Conservation (phyloP, 306 rosid species). For the Trichosanthes cucumerina region DNA sequence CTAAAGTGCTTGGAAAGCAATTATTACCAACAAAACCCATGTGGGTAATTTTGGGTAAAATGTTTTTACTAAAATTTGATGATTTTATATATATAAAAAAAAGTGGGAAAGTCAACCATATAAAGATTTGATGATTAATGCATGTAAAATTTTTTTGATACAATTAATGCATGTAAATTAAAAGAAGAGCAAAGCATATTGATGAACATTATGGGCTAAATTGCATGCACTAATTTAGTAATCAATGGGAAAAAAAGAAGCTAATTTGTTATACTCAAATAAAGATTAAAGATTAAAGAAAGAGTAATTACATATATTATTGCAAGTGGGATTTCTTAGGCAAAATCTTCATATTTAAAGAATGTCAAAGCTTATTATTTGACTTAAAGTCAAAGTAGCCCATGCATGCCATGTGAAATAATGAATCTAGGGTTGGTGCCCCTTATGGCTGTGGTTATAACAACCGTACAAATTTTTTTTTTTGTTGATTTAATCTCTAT, state of each 20-base stretch:
- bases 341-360: neutral
- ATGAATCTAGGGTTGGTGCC: neutral
- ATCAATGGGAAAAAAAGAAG: neutral
- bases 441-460: neutral
- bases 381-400: neutral
- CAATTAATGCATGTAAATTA: neutral
- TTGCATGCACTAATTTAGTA: neutral
- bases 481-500: neutral
- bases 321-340: neutral
- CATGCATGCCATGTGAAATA: conserved; percentile 2
- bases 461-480: neutral
- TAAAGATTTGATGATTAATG: neutral
- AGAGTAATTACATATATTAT: neutral
- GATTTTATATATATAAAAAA: neutral
- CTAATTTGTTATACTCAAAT: too few species aligned
- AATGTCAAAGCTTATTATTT: neutral
- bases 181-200: neutral
- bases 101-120: neutral
- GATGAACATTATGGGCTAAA: neutral
- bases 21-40: neutral
- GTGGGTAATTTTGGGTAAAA: neutral
- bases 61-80: neutral
- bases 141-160: too few species aligned
- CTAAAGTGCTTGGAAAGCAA: neutral
- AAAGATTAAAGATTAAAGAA: neutral